Conservation (phyloP, 495 filamentous ascomycete genomes). For the Xylaria flabelliformis region DNA sequence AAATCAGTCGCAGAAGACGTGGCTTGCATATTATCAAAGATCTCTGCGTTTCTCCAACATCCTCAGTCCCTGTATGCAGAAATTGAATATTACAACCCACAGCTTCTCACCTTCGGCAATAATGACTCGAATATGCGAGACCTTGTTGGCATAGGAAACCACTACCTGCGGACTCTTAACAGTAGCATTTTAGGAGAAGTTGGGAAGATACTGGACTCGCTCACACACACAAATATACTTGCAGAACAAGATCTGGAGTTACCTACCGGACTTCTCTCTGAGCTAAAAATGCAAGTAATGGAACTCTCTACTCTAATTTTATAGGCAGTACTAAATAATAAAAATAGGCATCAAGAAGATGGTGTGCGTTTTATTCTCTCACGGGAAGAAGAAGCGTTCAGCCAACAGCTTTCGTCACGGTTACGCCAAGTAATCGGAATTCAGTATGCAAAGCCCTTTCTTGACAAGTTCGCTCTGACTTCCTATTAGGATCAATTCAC, state of each 20-base stretch:
- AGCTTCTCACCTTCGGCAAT: not conserved
- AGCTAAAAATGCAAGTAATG: not conserved
- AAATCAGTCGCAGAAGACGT: not conserved
- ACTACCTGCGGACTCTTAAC: not conserved
- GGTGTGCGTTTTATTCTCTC: not conserved
- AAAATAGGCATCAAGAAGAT: conserved; percentile 10
- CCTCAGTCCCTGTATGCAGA: not conserved
- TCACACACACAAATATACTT: not conserved
- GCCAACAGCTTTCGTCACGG: not conserved
- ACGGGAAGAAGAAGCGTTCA: not conserved
- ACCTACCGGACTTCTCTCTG: not conserved
- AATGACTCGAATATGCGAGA: not conserved
- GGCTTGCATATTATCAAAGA: not conserved
- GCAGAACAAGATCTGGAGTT: not conserved
- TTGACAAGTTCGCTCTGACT: not conserved
- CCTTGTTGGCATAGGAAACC: conserved; percentile 4
- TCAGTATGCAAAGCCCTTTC: not conserved
- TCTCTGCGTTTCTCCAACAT: conserved; percentile 19
- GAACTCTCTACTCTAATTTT: not conserved
- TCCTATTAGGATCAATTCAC: not conserved
- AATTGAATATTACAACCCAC: not conserved
- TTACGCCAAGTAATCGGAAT: not conserved
- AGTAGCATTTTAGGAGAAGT: not conserved
- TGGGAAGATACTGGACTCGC: conserved; percentile 13
- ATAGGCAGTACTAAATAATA: not conserved